Evolutionary conservation across 495 filamentous ascomycete species (phyloP), one percentile per base, ranked within the genome.

Genomic region (Trichoderma virens): DNA sequence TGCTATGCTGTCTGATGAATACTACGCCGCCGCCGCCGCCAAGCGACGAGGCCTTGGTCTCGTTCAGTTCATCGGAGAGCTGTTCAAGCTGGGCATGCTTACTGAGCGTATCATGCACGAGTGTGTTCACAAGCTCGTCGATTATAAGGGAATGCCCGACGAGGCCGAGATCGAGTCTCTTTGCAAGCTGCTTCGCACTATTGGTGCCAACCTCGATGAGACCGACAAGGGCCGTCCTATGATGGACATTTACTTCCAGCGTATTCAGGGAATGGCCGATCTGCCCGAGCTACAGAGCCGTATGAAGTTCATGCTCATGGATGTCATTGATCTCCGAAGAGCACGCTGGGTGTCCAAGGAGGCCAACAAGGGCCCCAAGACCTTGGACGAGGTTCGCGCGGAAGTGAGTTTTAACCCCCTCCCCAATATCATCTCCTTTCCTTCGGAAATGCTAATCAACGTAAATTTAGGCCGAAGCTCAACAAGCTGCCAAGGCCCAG

Each of bases 41-140:
- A 99, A 99, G 82, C 88, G 94, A 76, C 89, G 91, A 74, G 94
- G 94, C 78, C 88, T 99, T 66, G 94, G 94, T 86, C 83, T 99
- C 62, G 92, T 99, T 68, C 93, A 97, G 76, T 98, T 99, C 80
- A 99, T 99, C 75, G 94, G 94, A 79, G 94, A 98, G 74, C 86
- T 98, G 41, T 98, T 94, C 86, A 98, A 98, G 82, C 85, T 98
- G 66, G 86, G 88, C 70, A 99, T 99, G 94, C 84, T 99, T 76
- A 99, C 94, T 59, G 90, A 96, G 73, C 91, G 92, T 76, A 98
- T 98, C 79, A 98, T 99, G 94, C 95, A 98, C 79, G 92, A 97
- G 79, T 99, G 94, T 83, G 91, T 98, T 14, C 87, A 90, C 81
- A 96, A 96, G 76, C 82, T 98, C 62, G 90, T 98, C 62, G 93